Evolutionary conservation across 352 stramenopile species (phyloP), one percentile per base, ranked within the genome.

Genomic region (Elongisporangium anandrum): DNA sequence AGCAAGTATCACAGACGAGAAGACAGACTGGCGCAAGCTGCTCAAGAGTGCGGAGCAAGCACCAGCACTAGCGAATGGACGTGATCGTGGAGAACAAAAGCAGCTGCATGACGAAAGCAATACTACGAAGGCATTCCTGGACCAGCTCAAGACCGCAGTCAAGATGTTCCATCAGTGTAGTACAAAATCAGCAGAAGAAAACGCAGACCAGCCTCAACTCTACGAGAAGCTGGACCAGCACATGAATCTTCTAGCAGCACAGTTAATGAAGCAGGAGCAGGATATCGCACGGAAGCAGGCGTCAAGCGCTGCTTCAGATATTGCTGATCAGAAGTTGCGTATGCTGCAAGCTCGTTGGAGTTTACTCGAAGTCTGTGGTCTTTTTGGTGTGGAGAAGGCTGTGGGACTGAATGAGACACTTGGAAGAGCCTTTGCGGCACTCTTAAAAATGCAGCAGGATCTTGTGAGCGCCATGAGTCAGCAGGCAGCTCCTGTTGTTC

Each of bases 1-100:
- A 1, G 60, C 73, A 20, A 79, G 63, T 29, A 87, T 87, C 61
- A 79, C 77, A 16, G 79, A 89, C 23, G 79, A 89, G 21, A 66
- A 66, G 4, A 89, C 79, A 1, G 79, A 89, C 57, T 89, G 79
- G 79, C 67, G 66, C 41, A 89, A 89, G 26, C 52, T 87, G 39
- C 69, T 89, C 13, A 89, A 89, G 53, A 53, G 48, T 45, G 38
- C 26, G 4, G 20, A 9, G 22, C 2, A 39, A 41, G 58, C 34
- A 51, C 59, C 4, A n/a, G 16, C 8, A 16, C 19, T 29, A 19
- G 23, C 29, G 4, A 39, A 39, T 39, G 7, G 24, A 7, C 24
- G 24, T 29, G 29, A 9, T 39, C 9, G 21, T 51, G 13, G 22
- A 38, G 12, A 55, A 19, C 57, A 55, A 9, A 19, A 56, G 26